A percentile compares a stretch with the other conserved stretches of the same genome.
Conservation (phyloP, 78 protist species). For the Dictyostelium capitatum region DNA sequence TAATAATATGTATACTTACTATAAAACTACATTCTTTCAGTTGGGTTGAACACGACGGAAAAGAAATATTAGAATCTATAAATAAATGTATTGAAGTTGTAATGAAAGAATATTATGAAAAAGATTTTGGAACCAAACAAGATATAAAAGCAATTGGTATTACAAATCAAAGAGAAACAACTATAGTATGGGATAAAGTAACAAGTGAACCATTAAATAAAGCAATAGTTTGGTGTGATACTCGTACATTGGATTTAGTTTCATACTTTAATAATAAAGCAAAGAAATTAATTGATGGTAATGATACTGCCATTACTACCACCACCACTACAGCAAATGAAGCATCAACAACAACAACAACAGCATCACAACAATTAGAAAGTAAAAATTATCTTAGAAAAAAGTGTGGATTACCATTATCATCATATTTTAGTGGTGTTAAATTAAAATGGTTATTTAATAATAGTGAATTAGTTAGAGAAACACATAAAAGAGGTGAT, state of each 20-base stretch:
- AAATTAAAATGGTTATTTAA: slow-evolving; percentile 94
- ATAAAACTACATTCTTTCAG: slow-evolving; percentile 26
- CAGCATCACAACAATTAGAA: not conserved
- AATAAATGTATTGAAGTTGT: slow-evolving; percentile 67
- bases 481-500: slow-evolving; percentile 33
- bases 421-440: slow-evolving; percentile 91
- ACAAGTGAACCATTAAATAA: slow-evolving; percentile 95
- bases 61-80: slow-evolving; percentile 77
- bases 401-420: slow-evolving; percentile 96
- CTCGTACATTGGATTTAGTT: slow-evolving; percentile 42
- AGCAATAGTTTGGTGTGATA: slow-evolving; percentile 89
- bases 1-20: not conserved
- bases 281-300: not conserved
- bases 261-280: slow-evolving; percentile 34
- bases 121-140: not conserved
- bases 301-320: not conserved
- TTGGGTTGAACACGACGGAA: slow-evolving; percentile 96
- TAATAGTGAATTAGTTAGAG: slow-evolving; percentile 70
- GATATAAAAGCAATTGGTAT: slow-evolving; percentile 91
- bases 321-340: not conserved
- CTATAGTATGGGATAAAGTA: slow-evolving; percentile 94
- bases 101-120: slow-evolving; percentile 3
- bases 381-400: slow-evolving; percentile 42
- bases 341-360: not conserved
- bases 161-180: slow-evolving; percentile 98